phyloP scores from a whole-genome alignment of 2,329 filamentous ascomycete species.

The Fusarium solani-melongenae region DNA sequence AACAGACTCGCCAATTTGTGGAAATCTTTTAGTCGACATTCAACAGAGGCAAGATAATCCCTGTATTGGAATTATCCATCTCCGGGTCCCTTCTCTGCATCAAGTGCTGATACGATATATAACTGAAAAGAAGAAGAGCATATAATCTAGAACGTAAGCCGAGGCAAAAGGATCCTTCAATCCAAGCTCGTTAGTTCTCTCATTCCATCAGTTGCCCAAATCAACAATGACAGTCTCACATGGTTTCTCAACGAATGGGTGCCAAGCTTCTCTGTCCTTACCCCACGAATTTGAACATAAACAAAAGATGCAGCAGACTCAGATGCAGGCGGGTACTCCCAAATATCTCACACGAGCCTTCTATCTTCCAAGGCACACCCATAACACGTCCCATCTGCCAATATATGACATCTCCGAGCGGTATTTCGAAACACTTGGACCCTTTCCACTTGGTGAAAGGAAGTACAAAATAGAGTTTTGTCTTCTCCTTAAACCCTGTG shows the following conservation, averaged over 20 bases:
- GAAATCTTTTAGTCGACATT: not conserved
- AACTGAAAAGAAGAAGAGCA: not conserved
- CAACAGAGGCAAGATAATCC: not conserved
- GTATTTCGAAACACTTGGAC: not conserved
- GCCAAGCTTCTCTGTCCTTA: not conserved
- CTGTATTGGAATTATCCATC: not conserved
- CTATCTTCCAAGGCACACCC: constrained; percentile 1
- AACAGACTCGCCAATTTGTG: not conserved
- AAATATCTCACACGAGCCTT: not conserved
- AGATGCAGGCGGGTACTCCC: not conserved
- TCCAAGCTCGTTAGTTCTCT: not conserved
- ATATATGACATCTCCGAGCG: constrained; percentile 8
- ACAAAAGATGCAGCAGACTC: not conserved
- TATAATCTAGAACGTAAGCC: not conserved
- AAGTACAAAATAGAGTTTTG: constrained; percentile 15
- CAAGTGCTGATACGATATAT: not conserved
- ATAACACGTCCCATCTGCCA: not conserved
- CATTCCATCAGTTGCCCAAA: not conserved
- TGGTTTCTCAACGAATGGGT: not conserved
- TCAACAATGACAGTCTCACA: not conserved
- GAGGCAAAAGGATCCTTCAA: not conserved
- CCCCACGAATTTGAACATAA: not conserved
- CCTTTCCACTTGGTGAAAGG: not conserved
- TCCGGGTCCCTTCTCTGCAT: not conserved
- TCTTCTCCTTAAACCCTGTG: constrained; percentile 16